Evolutionary conservation across 305 asterid species (phyloP).

Genomic region (Petunia hybrid): DNA sequence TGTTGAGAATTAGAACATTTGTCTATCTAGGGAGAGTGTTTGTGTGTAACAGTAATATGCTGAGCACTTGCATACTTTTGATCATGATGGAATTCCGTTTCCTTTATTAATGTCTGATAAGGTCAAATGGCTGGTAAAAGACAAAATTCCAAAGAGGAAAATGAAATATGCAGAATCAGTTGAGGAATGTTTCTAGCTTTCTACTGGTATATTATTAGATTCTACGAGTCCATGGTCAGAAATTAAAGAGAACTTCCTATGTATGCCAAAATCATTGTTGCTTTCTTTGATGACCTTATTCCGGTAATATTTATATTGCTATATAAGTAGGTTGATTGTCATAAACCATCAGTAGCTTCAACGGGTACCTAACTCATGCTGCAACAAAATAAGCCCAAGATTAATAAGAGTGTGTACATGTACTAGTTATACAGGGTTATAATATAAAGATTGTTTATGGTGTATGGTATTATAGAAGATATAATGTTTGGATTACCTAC

Average conservation of each 20-base stretch:
- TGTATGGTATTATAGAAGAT: not conserved
- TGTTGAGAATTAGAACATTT: conserved; percentile 6
- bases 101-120: conserved; percentile 8
- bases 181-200: conserved; percentile 25
- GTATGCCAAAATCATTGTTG: not conserved
- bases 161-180: conserved; percentile 27
- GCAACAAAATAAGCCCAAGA: not conserved
- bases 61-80: conserved; percentile 16
- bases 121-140: conserved; percentile 10
- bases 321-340: not conserved
- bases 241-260: conserved; percentile 3
- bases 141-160: not conserved
- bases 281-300: not conserved
- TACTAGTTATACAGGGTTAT: not conserved
- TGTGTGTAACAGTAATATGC: conserved; percentile 17
- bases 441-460: not conserved
- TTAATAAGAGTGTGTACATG: not conserved
- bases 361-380: not conserved
- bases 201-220: not conserved
- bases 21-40: not conserved
- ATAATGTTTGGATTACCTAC: not conserved
- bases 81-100: conserved; percentile 12
- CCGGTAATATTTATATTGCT: not conserved
- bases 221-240: not conserved
- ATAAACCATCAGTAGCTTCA: not conserved